phyloP scores from a whole-genome alignment of 1,284 basidiomycete species.

The Cryptococcus wingfieldii region DNA sequence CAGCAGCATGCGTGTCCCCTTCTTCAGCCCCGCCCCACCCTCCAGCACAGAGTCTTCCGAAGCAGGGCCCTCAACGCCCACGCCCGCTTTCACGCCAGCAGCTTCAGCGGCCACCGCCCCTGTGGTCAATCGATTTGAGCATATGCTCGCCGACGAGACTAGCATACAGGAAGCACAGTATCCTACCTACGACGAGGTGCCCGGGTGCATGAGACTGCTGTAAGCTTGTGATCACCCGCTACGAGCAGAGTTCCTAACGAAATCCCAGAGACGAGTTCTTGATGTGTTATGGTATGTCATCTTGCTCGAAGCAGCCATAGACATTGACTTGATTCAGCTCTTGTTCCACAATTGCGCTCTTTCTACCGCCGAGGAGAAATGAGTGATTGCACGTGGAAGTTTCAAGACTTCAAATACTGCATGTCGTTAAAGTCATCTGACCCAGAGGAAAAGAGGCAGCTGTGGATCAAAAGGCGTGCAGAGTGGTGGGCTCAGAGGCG shows the following conservation, averaged over 20 bases:
- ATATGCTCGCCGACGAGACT: slow-evolving; percentile 41
- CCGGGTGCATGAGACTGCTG: slow-evolving; percentile 70
- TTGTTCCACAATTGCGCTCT: slow-evolving; percentile 75
- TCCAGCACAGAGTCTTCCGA: background rate
- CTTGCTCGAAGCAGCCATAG: background rate
- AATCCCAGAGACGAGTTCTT: slow-evolving; percentile 62
- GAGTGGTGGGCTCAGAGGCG: slow-evolving; percentile 85
- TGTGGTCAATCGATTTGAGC: slow-evolving; percentile 30
- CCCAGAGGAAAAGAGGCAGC: slow-evolving; percentile 68
- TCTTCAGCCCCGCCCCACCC: background rate
- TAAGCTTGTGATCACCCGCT: slow-evolving; percentile 22
- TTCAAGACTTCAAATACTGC: slow-evolving; percentile 95
- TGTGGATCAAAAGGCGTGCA: slow-evolving; percentile 79
- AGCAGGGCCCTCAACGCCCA: too few relatives aligned
- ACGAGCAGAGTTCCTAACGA: background rate
- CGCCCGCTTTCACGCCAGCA: background rate
- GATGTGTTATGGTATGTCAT: slow-evolving; percentile 62
- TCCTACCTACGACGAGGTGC: slow-evolving; percentile 72
- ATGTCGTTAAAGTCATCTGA: slow-evolving; percentile 74
- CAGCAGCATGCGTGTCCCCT: background rate
- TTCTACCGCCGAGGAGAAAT: slow-evolving; percentile 81
- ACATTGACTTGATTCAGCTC: slow-evolving; percentile 52
- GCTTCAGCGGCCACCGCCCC: slow-evolving; percentile 2
- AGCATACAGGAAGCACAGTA: slow-evolving; percentile 49
- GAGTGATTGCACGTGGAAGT: slow-evolving; percentile 70